Evolutionary conservation across 176 grass and related monocot genomes (phyloP).

Genomic region (Zea mays): Zm-B73-REFERENCE-NAM-5.0 NC_050104.1:154017501-154018000

Average conservation of each 20-base stretch:
- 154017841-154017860: conserved; percentile 62
- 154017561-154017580: too few relatives aligned
- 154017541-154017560: too few relatives aligned
- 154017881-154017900: conserved; percentile 24
- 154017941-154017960: conserved; percentile 53
- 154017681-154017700: too few relatives aligned
- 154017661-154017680: too few relatives aligned
- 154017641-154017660: too few relatives aligned
- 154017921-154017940: conserved; percentile 65
- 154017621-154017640: too few relatives aligned
- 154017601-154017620: too few relatives aligned
- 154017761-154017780: conserved; percentile 45
- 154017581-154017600: too few relatives aligned
- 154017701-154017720: too few relatives aligned
- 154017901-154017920: conserved; percentile 39
- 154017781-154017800: conserved; percentile 20
- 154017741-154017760: conserved; percentile 7
- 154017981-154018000: too few relatives aligned
- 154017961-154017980: too few relatives aligned
- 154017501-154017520: conserved; percentile 44
- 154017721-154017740: neutral
- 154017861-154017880: conserved; percentile 44
- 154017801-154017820: conserved; percentile 40
- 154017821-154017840: conserved; percentile 30
- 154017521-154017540: conserved; percentile 18